phyloP scores from a whole-genome alignment of 2,329 filamentous ascomycete genomes.

The Cadophora sp. region DNA sequence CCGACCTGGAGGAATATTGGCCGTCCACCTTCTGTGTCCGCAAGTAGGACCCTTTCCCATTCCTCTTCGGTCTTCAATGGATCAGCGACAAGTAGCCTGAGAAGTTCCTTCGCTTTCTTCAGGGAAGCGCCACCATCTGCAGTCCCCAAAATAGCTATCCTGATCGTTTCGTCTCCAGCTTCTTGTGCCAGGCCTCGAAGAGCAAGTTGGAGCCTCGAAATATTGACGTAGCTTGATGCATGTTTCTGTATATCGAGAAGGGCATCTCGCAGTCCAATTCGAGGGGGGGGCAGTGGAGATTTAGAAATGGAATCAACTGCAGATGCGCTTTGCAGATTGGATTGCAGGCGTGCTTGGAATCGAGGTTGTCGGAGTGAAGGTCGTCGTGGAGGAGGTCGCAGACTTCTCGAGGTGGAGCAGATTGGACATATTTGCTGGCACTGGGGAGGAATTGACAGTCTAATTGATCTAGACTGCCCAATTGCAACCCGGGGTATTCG shows the following conservation, averaged over 20 bases:
- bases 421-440: conserved; percentile 37
- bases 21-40: conserved; percentile 50
- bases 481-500: conserved; percentile 38
- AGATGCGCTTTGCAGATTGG: conserved; percentile 19
- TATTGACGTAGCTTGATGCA: conserved; percentile 67
- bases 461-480: conserved; percentile 26
- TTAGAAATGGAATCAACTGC: not conserved
- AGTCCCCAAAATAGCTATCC: conserved; percentile 63
- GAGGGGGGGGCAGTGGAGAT: conserved; percentile 6
- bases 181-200: conserved; percentile 66
- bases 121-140: conserved; percentile 45
- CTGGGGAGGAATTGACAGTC: conserved; percentile 22
- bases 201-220: conserved; percentile 75
- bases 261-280: conserved; percentile 43
- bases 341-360: conserved; percentile 30
- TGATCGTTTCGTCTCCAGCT: conserved; percentile 62
- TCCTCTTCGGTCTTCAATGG: conserved; percentile 65
- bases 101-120: conserved; percentile 65
- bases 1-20: conserved; percentile 70
- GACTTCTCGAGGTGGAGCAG: conserved; percentile 32
- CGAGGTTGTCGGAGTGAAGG: conserved; percentile 21
- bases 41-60: conserved; percentile 70
- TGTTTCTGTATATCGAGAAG: conserved; percentile 66
- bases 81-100: conserved; percentile 74
- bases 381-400: conserved; percentile 4